Conservation (phyloP, 2,329 filamentous ascomycete species). For the Arthrinium puccinioides region DNA sequence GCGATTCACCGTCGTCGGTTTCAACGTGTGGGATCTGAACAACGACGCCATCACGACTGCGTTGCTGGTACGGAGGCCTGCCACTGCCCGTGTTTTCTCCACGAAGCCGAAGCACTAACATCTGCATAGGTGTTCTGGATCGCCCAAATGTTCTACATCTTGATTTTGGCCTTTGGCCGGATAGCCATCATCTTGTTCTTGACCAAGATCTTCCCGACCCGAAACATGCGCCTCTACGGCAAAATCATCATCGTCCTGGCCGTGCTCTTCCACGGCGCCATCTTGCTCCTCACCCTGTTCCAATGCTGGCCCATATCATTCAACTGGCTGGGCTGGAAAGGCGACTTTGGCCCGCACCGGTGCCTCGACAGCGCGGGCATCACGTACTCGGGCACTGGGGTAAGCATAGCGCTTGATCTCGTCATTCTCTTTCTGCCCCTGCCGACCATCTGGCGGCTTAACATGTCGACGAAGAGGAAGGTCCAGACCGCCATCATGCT, state of each 20-base stretch:
- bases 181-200: constrained; percentile 15
- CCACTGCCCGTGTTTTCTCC: neutral
- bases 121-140: constrained; percentile 9
- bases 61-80: constrained; percentile 4
- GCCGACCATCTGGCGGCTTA: constrained; percentile 5
- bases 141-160: constrained; percentile 4
- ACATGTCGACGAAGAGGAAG: constrained; percentile 6
- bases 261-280: constrained; percentile 3
- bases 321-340: constrained; percentile 9
- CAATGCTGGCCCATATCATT: constrained; percentile 8
- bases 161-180: constrained; percentile 22
- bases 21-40: constrained; percentile 7
- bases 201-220: constrained; percentile 5
- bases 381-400: constrained; percentile 1
- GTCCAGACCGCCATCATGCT: constrained; percentile 9
- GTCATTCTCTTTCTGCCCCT: constrained; percentile 9
- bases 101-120: constrained; percentile 11
- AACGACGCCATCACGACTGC: constrained; percentile 2
- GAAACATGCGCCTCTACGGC: constrained; percentile 3
- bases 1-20: constrained; percentile 5
- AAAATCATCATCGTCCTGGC: constrained; percentile 3
- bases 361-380: constrained; percentile 8
- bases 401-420: constrained; percentile 9
- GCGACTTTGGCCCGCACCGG: constrained; percentile 1
- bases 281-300: constrained; percentile 8